Conservation (phyloP, 2,329 filamentous ascomycete species). For the Chlorencoelia australis region DNA sequence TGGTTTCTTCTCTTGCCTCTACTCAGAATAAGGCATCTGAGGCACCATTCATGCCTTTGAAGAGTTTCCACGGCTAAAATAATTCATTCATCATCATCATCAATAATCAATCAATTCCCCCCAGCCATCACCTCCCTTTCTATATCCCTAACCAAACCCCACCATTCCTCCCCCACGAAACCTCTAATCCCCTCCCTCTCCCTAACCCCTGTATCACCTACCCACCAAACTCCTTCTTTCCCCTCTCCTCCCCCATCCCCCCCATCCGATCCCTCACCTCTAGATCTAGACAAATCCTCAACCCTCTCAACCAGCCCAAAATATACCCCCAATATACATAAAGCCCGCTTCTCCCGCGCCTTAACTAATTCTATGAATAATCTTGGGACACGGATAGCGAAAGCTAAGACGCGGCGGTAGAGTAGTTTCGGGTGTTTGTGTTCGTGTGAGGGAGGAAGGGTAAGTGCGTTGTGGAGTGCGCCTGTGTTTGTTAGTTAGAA, state of each 20-base stretch:
- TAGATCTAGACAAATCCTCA: not conserved
- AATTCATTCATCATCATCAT: no score
- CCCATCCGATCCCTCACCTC: not conserved
- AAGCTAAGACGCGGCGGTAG: conserved; percentile 9
- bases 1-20: no score
- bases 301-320: conserved; percentile 20
- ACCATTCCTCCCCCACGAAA: conserved; percentile 1
- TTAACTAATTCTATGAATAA: conserved; percentile 11
- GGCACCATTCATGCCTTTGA: no score
- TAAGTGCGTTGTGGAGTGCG: not conserved
- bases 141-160: not conserved
- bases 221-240: conserved; percentile 3
- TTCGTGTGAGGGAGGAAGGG: not conserved
- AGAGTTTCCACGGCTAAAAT: no score
- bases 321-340: conserved; percentile 23
- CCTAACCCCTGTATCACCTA: conserved; percentile 1
- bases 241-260: conserved; percentile 1
- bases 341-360: conserved; percentile 10
- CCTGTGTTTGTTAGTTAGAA: not conserved
- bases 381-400: conserved; percentile 10
- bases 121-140: no score
- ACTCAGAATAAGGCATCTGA: no score
- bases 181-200: conserved; percentile 1
- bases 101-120: no score
- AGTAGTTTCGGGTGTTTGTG: conserved; percentile 6